These are phyloP conservation scores for Calonectria hongkongensis DNA, from an alignment of 2,329 filamentous ascomycete species.

Conservation along the genomic window DNA sequence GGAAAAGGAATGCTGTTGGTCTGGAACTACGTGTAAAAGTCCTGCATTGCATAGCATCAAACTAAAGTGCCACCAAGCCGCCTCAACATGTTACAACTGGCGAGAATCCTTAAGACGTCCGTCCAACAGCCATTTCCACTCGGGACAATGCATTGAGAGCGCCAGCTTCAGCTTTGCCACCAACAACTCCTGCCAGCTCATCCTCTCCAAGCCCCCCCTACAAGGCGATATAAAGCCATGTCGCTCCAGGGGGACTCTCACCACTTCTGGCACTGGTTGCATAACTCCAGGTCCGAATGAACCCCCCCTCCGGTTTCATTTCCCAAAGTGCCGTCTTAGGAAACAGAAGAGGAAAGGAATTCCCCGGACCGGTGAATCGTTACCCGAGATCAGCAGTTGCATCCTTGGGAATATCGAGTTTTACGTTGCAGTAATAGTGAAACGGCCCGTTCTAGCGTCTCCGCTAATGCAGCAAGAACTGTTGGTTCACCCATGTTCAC, in stretches of 20 bases:
- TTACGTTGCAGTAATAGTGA: background rate
- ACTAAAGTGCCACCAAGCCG: background rate
- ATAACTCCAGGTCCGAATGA: background rate
- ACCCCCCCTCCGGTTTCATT: background rate
- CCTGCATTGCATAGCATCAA: slow-evolving; percentile 1
- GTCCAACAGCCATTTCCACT: background rate
- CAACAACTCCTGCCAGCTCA: background rate
- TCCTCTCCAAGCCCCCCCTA: background rate
- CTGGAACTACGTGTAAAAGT: background rate
- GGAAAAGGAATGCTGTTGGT: background rate
- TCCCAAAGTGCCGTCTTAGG: background rate
- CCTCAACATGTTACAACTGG: background rate
- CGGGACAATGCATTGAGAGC: background rate
- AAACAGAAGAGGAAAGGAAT: background rate
- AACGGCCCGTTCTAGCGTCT: slow-evolving; percentile 4
- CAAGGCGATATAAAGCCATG: background rate
- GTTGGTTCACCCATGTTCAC: slow-evolving; percentile 2
- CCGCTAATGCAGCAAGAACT: slow-evolving; percentile 6
- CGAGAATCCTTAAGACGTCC: background rate
- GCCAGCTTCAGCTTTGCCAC: background rate
- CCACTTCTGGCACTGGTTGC: background rate
- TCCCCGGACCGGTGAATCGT: background rate
- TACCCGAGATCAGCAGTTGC: background rate
- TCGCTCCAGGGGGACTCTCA: no score
- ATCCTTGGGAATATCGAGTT: background rate